phyloP scores from a whole-genome alignment of 2,329 filamentous ascomycete species.

The Fusarium miscanthi region DNA sequence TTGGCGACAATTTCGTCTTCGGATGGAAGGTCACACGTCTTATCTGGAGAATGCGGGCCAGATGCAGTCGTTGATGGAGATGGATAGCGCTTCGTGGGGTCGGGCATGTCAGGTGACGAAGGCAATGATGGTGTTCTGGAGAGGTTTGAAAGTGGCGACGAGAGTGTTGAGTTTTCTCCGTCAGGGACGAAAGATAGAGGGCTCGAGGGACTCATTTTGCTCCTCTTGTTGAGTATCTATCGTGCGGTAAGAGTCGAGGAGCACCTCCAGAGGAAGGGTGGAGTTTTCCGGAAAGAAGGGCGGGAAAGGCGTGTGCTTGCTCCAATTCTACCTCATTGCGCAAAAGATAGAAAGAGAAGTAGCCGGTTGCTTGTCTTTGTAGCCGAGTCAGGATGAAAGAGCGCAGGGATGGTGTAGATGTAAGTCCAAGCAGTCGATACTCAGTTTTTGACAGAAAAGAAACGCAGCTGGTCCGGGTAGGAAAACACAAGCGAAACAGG shows the following conservation, averaged over 20 bases:
- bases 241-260: conserved; percentile 12
- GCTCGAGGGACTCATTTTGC: conserved; percentile 45
- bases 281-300: conserved; percentile 11
- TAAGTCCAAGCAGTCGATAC: not conserved
- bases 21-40: conserved; percentile 54
- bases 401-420: not conserved
- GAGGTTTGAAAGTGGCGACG: conserved; percentile 66
- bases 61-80: conserved; percentile 63
- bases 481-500: conserved; percentile 11
- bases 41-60: conserved; percentile 63
- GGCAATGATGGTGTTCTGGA: conserved; percentile 65
- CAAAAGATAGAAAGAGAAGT: conserved; percentile 14
- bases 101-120: conserved; percentile 56
- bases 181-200: conserved; percentile 48
- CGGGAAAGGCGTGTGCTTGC: conserved; percentile 14
- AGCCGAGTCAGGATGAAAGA: conserved; percentile 13
- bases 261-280: conserved; percentile 8
- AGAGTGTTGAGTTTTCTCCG: conserved; percentile 55
- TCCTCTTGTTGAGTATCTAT: conserved; percentile 8
- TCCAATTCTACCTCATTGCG: conserved; percentile 35
- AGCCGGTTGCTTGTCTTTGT: conserved; percentile 9
- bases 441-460: not conserved
- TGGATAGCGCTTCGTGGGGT: conserved; percentile 60
- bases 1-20: conserved; percentile 48
- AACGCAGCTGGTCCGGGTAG: conserved; percentile 1